Conservation (phyloP, 2,329 filamentous ascomycete genomes). For the Hymenoscyphus fraxineus region DNA sequence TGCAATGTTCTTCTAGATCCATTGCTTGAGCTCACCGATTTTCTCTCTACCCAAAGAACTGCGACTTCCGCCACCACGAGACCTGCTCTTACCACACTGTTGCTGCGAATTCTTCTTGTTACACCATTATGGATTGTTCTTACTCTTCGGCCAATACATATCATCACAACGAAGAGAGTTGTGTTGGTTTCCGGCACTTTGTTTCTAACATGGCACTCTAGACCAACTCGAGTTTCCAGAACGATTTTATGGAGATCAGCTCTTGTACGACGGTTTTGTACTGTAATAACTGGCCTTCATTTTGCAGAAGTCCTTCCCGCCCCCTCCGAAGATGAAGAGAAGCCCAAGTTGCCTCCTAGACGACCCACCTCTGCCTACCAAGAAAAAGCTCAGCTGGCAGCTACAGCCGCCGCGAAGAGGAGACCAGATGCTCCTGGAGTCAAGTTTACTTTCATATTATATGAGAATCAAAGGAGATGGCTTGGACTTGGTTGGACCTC, state of each 20-base stretch:
- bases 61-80: slow-evolving; percentile 87
- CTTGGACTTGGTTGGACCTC: slow-evolving; percentile 92
- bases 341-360: slow-evolving; percentile 31
- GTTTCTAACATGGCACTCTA: slow-evolving; percentile 86
- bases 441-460: slow-evolving; percentile 93
- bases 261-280: slow-evolving; percentile 64
- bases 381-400: slow-evolving; percentile 35
- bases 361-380: slow-evolving; percentile 25
- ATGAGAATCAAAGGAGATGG: slow-evolving; percentile 95
- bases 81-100: slow-evolving; percentile 83
- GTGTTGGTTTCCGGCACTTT: slow-evolving; percentile 83
- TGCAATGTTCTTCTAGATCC: slow-evolving; percentile 93
- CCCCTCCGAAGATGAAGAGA: slow-evolving; percentile 24
- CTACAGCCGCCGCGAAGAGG: slow-evolving; percentile 34
- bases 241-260: slow-evolving; percentile 88
- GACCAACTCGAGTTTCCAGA: slow-evolving; percentile 77
- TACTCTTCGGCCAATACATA: slow-evolving; percentile 74
- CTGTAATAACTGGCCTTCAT: slow-evolving; percentile 74
- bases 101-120: slow-evolving; percentile 82
- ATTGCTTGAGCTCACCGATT: slow-evolving; percentile 83
- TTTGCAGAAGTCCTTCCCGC: slow-evolving; percentile 52
- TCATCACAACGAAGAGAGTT: slow-evolving; percentile 83
- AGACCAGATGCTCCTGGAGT: slow-evolving; percentile 68
- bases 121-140: slow-evolving; percentile 84
- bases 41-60: slow-evolving; percentile 84